phyloP scores from a whole-genome alignment of 2,329 filamentous ascomycete species.

The Podosphaera fusca region DNA sequence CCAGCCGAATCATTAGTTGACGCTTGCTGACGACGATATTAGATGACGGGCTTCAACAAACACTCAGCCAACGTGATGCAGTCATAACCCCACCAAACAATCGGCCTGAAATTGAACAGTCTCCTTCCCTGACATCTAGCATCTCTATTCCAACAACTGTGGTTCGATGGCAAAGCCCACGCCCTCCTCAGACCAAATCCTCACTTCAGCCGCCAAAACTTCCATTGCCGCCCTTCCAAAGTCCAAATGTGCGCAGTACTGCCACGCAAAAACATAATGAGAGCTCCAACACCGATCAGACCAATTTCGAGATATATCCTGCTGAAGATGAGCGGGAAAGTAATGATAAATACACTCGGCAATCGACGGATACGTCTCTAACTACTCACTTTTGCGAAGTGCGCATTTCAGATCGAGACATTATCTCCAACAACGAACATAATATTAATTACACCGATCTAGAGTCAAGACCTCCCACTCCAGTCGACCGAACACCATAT shows the following conservation, averaged over 20 bases:
- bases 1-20: slow-evolving; percentile 5
- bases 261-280: slow-evolving; percentile 6
- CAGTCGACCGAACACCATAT: slow-evolving; percentile 68
- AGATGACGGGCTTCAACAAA: slow-evolving; percentile 10
- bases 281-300: background rate
- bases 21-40: slow-evolving; percentile 4
- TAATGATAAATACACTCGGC: slow-evolving; percentile 5
- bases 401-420: slow-evolving; percentile 2
- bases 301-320: too few species aligned
- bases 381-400: slow-evolving; percentile 14
- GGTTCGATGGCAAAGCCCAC: slow-evolving; percentile 12
- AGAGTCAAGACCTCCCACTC: slow-evolving; percentile 30
- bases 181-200: background rate
- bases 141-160: slow-evolving; percentile 10
- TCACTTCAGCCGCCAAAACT: background rate
- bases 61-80: slow-evolving; percentile 6
- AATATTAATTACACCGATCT: slow-evolving; percentile 7
- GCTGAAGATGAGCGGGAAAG: background rate
- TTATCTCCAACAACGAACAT: slow-evolving; percentile 7
- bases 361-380: slow-evolving; percentile 9
- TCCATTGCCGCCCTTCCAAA: background rate
- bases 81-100: slow-evolving; percentile 8
- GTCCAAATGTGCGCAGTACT: background rate
- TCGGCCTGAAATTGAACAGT: slow-evolving; percentile 8
- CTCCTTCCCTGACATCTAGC: slow-evolving; percentile 10